These are phyloP conservation scores for Daldinia eschscholtzii DNA, from an alignment of 2,329 filamentous ascomycete genomes.

Conservation along the genomic window DNA sequence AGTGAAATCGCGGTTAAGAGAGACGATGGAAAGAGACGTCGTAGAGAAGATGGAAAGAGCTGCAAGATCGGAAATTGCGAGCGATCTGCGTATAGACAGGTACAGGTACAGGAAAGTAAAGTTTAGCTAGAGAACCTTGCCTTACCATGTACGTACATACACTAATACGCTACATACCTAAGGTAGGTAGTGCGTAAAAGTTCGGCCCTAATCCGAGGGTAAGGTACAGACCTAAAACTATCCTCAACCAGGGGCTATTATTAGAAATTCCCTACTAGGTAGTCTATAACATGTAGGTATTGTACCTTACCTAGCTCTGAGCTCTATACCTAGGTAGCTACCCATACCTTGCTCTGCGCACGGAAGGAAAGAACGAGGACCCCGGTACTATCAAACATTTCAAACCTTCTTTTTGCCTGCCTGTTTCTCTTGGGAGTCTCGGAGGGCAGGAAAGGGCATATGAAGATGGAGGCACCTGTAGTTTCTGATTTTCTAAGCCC, in stretches of 20 bases:
- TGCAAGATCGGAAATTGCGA: conserved; percentile 45
- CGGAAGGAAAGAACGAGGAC: conserved; percentile 12
- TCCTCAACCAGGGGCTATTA: conserved; percentile 30
- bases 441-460: not conserved
- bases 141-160: conserved; percentile 7
- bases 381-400: not conserved
- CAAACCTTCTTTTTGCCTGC: conserved; percentile 10
- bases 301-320: conserved; percentile 22
- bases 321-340: conserved; percentile 16
- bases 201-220: conserved; percentile 10
- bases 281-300: not conserved
- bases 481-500: conserved; percentile 2
- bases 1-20: conserved; percentile 14
- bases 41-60: conserved; percentile 22
- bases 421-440: not conserved
- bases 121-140: conserved; percentile 14
- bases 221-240: conserved; percentile 5
- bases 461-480: conserved; percentile 1
- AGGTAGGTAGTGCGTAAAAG: not conserved
- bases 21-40: conserved; percentile 12
- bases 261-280: conserved; percentile 29
- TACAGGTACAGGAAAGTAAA: conserved; percentile 13
- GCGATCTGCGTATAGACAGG: conserved; percentile 36
- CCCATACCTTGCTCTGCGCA: conserved; percentile 19
- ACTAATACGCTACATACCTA: not conserved